Evolutionary conservation across 495 filamentous ascomycete genomes (phyloP), one percentile per base, ranked within the genome.

Genomic region (Hypoxylon fragiforme): DNA sequence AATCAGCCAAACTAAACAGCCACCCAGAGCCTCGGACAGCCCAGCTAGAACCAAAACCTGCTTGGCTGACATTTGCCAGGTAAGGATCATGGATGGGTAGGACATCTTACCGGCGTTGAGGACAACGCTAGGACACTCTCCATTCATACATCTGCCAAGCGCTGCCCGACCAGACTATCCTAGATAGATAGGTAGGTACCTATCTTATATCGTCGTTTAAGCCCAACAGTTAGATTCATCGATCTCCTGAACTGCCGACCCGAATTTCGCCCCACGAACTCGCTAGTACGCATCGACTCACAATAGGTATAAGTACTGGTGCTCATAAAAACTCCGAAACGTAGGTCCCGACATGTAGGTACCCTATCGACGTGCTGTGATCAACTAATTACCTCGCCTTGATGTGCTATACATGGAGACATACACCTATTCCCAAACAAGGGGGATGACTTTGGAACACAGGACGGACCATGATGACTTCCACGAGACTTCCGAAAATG

Each of bases 61-160:
- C 16, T 51, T 43, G 5, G 9, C 16, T 13, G 38, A n/a, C 3
- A 5, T 14, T 6, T 22, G 19, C 14, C 11, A 19, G 1, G 12
- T 46, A 42, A 40, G 31, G 40, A 9, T 38, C 13, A 32, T 41
- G 12, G 13, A 44, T n/a, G 16, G 12, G 31, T 37, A 44, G 30
- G 20, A 21, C 14, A 20, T 46, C 21, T 36, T 19, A 14, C 30
- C 22, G 31, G 24, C 22, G 4, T n/a, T 7, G 2, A n/a, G 13
- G 32, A 50, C 35, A 18, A 45, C n/a, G 34, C 34, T 45, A 22
- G 37, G 43, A 45, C 26, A 12, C 22, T 19, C 7, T 34, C 39
- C 30, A 36, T 54, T 50, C 28, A 44, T 38, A 42, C 39, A 21
- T 42, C 34, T 44, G 55, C 55, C 43, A 53, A 59, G 55, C 43